Evolutionary conservation across 495 filamentous ascomycete species (phyloP), one percentile per base, ranked within the genome.

Genomic region (Aspergillus cavernicola): DNA sequence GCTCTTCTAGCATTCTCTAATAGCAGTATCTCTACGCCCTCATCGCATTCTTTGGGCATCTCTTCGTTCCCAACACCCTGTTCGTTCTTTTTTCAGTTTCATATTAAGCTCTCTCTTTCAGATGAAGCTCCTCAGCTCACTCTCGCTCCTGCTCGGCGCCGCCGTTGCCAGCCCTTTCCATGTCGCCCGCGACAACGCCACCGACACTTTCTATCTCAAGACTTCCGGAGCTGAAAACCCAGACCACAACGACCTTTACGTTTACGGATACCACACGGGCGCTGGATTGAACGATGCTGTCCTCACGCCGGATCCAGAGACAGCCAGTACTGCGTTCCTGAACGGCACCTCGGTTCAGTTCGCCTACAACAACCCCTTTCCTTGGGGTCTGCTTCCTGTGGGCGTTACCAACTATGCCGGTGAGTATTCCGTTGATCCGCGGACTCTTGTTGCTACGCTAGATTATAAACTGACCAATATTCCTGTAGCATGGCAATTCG

Each of bases 191-290:
- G 50, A 39, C 41, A 52, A 54, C 47, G 58, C 43, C 19, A n/a
- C 60, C 28, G 8, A 62, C 3, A 51, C 60, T 15, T 80, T 78
- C 60, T 62, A 69, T 44, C 64, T 80, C 23, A 76, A 76, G 64
- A 75, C 74, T 8, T 55, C 57, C 3, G 68, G 61, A 13, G 60
- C 72, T 19, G 40, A 32, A 9, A 65, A 66, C 50, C 26, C 61
- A 1, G 50, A 65, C 0, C 64, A 71, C 57, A 73, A 75, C 56
- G 52, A 71, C 45, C 75, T 79, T 44, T 79, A 72, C 36, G 64
- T 77, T 39, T 64, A 66, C n/a, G 57, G 65, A 55, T 79, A 78
- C 52, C 75, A 79, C 66, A 76, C 73, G 6, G 76, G 75, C 22
- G 73, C 75, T 9, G 76, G 72, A 10, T 44, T 72, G 15, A 72